Evolutionary conservation across 2,329 filamentous ascomycete species (phyloP).

Genomic region (Xylariaceae sp.): DNA sequence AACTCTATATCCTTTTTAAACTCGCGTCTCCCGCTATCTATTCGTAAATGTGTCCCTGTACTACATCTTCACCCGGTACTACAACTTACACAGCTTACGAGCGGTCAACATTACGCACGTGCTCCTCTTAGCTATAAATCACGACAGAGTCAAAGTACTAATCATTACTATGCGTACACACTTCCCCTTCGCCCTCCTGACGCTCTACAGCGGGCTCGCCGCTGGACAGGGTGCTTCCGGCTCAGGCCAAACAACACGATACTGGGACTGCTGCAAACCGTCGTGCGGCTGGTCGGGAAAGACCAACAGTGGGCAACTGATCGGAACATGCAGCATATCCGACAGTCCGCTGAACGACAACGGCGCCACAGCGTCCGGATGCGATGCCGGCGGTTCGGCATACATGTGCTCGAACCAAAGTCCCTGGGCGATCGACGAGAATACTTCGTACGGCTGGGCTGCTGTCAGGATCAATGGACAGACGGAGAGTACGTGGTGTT

Average conservation of each 20-base stretch:
- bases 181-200: conserved; percentile 16
- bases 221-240: conserved; percentile 27
- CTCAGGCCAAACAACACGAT: conserved; percentile 37
- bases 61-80: too few relatives aligned
- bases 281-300: conserved; percentile 62
- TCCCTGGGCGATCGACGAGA: conserved; percentile 60
- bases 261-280: conserved; percentile 71
- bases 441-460: conserved; percentile 62
- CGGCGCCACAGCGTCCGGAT: conserved; percentile 48
- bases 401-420: conserved; percentile 62
- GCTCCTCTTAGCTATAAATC: neutral
- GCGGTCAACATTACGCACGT: neutral
- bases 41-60: too few relatives aligned
- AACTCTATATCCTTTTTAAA: too few relatives aligned
- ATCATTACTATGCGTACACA: conserved; percentile 20
- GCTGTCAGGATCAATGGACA: conserved; percentile 56
- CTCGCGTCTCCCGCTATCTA: too few relatives aligned
- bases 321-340: conserved; percentile 52
- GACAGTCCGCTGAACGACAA: conserved; percentile 53
- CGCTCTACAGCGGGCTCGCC: conserved; percentile 13
- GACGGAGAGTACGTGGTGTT: conserved; percentile 62
- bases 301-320: conserved; percentile 48
- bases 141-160: neutral
- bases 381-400: conserved; percentile 52
- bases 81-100: too few relatives aligned